Percentiles rank a stretch among this genome's conserved stretches.
Evolutionary conservation across 1,284 basidiomycete genomes (phyloP).

Genomic region (Heterobasidion parviporum): DNA sequence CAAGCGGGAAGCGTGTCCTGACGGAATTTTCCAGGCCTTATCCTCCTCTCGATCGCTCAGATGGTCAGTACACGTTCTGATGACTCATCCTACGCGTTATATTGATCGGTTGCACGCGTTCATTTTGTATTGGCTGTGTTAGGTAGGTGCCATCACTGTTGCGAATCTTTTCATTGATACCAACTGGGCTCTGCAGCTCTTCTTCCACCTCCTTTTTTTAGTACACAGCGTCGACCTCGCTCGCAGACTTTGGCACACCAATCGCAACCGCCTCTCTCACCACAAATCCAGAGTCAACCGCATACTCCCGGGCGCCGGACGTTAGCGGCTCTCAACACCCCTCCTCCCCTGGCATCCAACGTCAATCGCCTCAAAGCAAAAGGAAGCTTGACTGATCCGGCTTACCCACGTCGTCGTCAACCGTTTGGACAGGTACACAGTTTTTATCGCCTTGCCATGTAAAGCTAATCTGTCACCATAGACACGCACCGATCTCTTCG

Average conservation of each 20-base stretch:
- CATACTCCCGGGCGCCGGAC: slow-evolving; percentile 25
- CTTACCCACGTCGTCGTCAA: slow-evolving; percentile 53
- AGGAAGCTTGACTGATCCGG: slow-evolving; percentile 66
- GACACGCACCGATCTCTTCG: slow-evolving; percentile 45
- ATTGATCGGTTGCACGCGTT: neutral
- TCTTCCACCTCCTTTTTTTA: slow-evolving; percentile 48
- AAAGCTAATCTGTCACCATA: slow-evolving; percentile 24
- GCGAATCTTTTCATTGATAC: neutral
- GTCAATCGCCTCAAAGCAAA: slow-evolving; percentile 53
- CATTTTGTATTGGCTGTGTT: neutral
- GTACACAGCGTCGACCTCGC: slow-evolving; percentile 52
- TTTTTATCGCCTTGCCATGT: neutral
- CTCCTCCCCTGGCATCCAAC: slow-evolving; percentile 55
- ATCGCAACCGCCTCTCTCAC: slow-evolving; percentile 15
- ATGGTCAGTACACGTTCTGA: neutral
- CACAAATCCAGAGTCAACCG: slow-evolving; percentile 19
- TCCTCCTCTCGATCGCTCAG: neutral
- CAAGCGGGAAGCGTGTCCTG: neutral
- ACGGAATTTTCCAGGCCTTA: neutral
- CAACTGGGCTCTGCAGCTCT: slow-evolving; percentile 29
- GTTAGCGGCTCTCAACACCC: slow-evolving; percentile 43
- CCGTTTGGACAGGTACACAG: slow-evolving; percentile 25
- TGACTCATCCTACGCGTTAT: neutral
- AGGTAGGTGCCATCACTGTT: neutral
- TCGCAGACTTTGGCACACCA: slow-evolving; percentile 21